Conservation (phyloP, 2,329 filamentous ascomycete species). For the Hymenotorrendiella dingleyae region DNA sequence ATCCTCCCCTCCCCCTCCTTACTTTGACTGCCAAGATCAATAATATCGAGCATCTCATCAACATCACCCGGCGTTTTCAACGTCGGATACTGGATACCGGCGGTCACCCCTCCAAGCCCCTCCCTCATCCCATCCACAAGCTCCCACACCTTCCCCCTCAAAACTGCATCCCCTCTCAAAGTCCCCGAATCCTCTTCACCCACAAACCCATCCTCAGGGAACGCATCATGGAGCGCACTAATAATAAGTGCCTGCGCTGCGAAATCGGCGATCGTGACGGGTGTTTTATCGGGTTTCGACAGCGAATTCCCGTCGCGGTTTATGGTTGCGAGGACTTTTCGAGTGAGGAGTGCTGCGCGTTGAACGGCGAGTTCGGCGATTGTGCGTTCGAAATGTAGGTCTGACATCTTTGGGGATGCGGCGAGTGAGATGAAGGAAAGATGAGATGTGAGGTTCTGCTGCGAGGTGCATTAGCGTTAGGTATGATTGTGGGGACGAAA, state of each 20-base stretch:
- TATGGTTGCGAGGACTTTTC: conserved; percentile 38
- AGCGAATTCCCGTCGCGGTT: conserved; percentile 42
- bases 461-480: no score
- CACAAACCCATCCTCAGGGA: conserved; percentile 51
- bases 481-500: no score
- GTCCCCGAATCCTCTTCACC: conserved; percentile 54
- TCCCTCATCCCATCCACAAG: conserved; percentile 40
- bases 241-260: conserved; percentile 58
- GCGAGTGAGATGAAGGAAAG: no score
- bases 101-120: no score
- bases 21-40: conserved; percentile 49
- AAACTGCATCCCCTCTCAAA: conserved; percentile 41
- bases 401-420: no score
- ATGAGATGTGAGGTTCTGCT: no score
- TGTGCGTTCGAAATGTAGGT: neutral
- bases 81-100: no score
- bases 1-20: conserved; percentile 37
- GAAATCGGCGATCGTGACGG: conserved; percentile 60
- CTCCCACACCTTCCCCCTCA: conserved; percentile 50
- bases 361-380: conserved; percentile 40
- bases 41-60: conserved; percentile 54
- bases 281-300: conserved; percentile 51
- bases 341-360: conserved; percentile 51
- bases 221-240: conserved; percentile 45
- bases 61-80: conserved; percentile 38